Evolutionary conservation across 1,284 basidiomycete genomes (phyloP), one percentile per base, ranked within the genome.

Genomic region (Macrocystidia cucumis): DNA sequence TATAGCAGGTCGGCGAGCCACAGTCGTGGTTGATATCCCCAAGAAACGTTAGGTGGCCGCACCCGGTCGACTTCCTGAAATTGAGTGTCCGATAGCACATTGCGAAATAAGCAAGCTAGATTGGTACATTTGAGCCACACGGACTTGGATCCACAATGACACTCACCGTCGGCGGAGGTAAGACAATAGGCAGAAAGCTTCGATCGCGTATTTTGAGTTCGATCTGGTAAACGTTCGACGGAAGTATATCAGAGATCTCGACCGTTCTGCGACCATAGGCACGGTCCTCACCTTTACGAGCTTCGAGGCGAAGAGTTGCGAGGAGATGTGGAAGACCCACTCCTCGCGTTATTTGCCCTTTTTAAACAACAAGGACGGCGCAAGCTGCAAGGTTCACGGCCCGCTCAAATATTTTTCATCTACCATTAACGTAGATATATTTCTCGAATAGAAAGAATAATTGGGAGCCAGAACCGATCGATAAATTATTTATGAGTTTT

Each of bases 71-170:
- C 49, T 60, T 65, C 41, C 55, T 59, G 54, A 81, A 72, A 47
- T 57, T 63, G 49, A 83, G 68, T 39, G 60, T 62, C 42, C 78
- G 69, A 56, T 76, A 71, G 62, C 81, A 83, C 79, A 83, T 83
- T 49, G 36, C 31, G 34, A 40, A 39, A 47, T 41, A 39, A 43
- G 36, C 45, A 44, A 35, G 49, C 51, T 52, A 51, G 48, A 54
- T 57, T 44, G 50, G 46, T 45, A n/a, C 39, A 38, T 31, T 43
- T 45, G 7, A 14, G 19, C 31, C 37, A 49, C 47, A 45, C 44
- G 42, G 45, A 48, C 44, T 49, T 51, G 44, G 42, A n/a, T 34
- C 23, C 36, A 47, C 36, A 44, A 44, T 41, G 54, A 55, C 49
- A 56, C 9, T 22, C 12, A 32, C 33, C 17, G 67, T 75, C 77